Evolutionary conservation across 176 grass and related monocot genomes (phyloP), one percentile per base, ranked within the genome.

Genomic region (Lolium rigidum): DNA sequence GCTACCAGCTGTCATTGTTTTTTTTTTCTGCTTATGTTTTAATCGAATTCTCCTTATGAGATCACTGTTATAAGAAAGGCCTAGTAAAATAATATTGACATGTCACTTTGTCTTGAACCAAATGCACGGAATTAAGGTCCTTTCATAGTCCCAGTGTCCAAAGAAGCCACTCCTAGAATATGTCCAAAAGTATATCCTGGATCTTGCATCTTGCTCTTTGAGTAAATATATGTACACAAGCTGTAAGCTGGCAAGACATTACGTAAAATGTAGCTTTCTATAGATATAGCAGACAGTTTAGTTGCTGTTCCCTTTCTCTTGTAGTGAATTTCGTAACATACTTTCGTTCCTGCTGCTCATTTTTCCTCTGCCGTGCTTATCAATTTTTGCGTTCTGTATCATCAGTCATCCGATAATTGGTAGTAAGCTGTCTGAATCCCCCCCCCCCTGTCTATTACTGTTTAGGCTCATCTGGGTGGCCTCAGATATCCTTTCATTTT

Each of bases 281-380:
- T 57, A 57, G 72, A 26, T 57, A 49, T 62, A 74, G n/a, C 46
- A 57, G 28, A 47, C 37, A 60, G 26, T 28, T 35, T 47, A 4
- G 4, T 80, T 89, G 71, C 22, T 80, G 66, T 73, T 58, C 47
- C 11, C 67, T 28, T 84, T 74, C 43, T 64, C 14, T 20, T 64
- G 37, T 39, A 76, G 35, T 65, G 4, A 22, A 37, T 76, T 81
- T 61, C 48, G 6, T 83, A 65, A 74, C 55, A 60, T 73, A 46
- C 51, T 58, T 43, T 79, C 20, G 10, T 17, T 17, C 17, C 11
- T 44, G 52, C 16, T 14, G 14, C 48, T 47, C 21, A 8, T 31
- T 59, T 87, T 44, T 69, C 25, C 10, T 49, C 10, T 20, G 48
- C 22, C 18, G 55, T 56, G 51, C 28, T 51, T 56, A 25, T 18